Base-by-base conservation (phyloP, 176 grass and related monocot species). In the Miscanthus lutarioriparius region DNA sequence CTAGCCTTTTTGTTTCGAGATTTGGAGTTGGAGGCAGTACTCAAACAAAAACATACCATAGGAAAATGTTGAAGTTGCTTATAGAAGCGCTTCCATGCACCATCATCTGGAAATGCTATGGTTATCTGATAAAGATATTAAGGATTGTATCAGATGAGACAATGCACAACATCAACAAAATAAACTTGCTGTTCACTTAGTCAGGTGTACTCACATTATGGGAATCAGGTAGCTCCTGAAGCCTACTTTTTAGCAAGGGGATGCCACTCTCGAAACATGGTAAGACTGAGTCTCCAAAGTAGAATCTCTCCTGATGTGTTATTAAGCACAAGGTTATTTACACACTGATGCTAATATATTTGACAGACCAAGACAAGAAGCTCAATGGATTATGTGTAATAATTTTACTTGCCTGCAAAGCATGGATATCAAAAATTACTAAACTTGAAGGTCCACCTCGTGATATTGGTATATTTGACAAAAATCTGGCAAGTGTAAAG, bases 191-290 rank as follows among this genome's bases (percentile, higher is more conserved):
- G n/a, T 63, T 62, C 6, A 13, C 58, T 79, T 69, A 51, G 8
- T 70, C 19, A 43, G 39, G 45, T 6, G 8, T 39, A 82, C 91
- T 87, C 49, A 99, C 96, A 86, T 99, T 99, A 70, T 99, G 75
- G 40, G 96, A 91, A 83, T 99, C 90, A 67, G 96, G 93, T 77
- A 99, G 81, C 41, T 94, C 79, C 59, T 86, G 93, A 80, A 99
- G 87, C 77, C 87, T 89, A 74, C 70, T 83, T 79, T 93, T 88
- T 28, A 99, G 64, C 79, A 99, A 85, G 43, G 96, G 96, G 37
- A 99, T 90, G 16, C 93, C 96, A 91, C 90, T 96, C 87, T 96
- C 96, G 82, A 99, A 99, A 89, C 93, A 98, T 64, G 93, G 96
- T 37, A 98, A 95, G 63, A 98, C 91, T 59, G 91, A 79, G 72